Percentiles rank a stretch among this genome's conserved stretches.
Evolutionary conservation across 345 rosid species (phyloP).

Genomic region (Aquilaria yunnanensis): DNA sequence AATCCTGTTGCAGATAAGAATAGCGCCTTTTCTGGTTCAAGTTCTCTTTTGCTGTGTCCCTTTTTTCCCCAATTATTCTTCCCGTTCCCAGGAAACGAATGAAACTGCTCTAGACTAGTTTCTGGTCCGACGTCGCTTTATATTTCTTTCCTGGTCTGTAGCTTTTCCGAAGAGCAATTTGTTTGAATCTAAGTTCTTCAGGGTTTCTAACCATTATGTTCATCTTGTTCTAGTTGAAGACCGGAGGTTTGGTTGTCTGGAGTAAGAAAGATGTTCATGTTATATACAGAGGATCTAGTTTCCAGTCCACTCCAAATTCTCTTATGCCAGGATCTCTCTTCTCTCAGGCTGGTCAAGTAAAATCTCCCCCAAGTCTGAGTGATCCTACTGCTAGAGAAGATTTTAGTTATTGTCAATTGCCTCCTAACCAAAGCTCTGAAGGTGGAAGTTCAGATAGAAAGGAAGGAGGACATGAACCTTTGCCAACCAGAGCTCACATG

Average conservation of each 20-base stretch:
- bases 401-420: constrained; percentile 4
- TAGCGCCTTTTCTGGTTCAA: too few species aligned
- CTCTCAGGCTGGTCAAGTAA: constrained; percentile 6
- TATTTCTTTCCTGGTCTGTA: too few species aligned
- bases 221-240: constrained; percentile 55
- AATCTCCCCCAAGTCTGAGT: neutral
- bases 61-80: too few species aligned
- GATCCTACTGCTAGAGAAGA: constrained; percentile 17
- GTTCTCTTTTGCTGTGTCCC: too few species aligned
- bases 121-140: too few species aligned
- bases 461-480: constrained; percentile 16
- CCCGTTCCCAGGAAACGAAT: too few species aligned
- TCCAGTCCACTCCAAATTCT: constrained; percentile 16
- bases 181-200: constrained; percentile 2
- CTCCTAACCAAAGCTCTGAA: constrained; percentile 2
- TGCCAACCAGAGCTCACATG: constrained; percentile 7
- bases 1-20: too few species aligned
- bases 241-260: constrained; percentile 81
- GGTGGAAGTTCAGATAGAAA: constrained; percentile 8
- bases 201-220: constrained; percentile 1
- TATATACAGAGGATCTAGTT: constrained; percentile 47
- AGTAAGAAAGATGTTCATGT: constrained; percentile 50
- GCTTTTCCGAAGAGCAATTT: neutral
- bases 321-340: neutral
- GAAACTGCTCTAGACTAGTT: too few species aligned